These are phyloP conservation scores for Cryphonectria japonica DNA, from an alignment of 2,329 filamentous ascomycete species.

Conservation along the genomic window DNA sequence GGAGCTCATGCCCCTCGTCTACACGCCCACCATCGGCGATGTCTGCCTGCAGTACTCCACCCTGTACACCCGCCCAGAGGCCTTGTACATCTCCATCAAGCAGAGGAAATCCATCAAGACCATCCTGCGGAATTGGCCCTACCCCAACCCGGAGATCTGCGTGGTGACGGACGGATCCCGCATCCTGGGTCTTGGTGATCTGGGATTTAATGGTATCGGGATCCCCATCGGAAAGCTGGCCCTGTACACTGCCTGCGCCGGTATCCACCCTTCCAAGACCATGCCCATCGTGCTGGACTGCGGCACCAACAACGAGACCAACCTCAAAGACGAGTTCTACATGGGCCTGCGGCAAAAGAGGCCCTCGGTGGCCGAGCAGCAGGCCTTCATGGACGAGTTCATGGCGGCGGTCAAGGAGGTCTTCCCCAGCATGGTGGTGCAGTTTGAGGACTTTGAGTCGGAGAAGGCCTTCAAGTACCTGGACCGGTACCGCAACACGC, in stretches of 20 bases:
- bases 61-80: conserved; percentile 93
- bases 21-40: conserved; percentile 91
- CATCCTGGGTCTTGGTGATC: conserved; percentile 88
- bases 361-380: conserved; percentile 75
- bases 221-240: conserved; percentile 96
- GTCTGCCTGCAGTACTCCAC: conserved; percentile 96
- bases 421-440: conserved; percentile 71
- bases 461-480: conserved; percentile 88
- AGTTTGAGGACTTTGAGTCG: conserved; percentile 98
- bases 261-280: conserved; percentile 87
- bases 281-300: conserved; percentile 71
- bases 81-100: conserved; percentile 93
- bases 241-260: conserved; percentile 92
- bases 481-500: conserved; percentile 82
- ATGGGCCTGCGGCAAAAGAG: conserved; percentile 87
- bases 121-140: conserved; percentile 92
- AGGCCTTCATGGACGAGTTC: conserved; percentile 95
- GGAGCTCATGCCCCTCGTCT: conserved; percentile 82
- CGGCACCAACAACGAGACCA: conserved; percentile 68
- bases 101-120: conserved; percentile 88
- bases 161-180: conserved; percentile 96
- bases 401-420: conserved; percentile 87
- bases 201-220: conserved; percentile 96
- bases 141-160: conserved; percentile 88
- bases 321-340: conserved; percentile 76